Base-by-base conservation (phyloP, 495 filamentous ascomycete species). In the Xylaria venustula region DNA sequence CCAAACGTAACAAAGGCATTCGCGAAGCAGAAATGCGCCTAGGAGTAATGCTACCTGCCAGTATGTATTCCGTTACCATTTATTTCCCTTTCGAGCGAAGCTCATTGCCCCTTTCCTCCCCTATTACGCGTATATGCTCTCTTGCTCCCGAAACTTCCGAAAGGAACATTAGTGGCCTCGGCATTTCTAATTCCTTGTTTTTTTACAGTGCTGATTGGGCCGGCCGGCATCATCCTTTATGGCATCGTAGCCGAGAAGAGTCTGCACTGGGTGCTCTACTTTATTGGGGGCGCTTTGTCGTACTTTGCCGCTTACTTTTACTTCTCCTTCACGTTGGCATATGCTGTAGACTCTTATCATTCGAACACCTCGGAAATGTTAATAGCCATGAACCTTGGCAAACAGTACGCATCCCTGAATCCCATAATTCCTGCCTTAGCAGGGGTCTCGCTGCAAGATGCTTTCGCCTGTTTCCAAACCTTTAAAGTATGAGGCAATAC, bases 321-420 rank as follows among this genome's bases (percentile, higher is more conserved):
- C 60, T 87, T 87, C 68, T 78, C 77, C 5, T 83, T 85, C 57
- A 83, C 81, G n/a, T 72, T 87, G 11, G 84, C 83, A 3, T 85
- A 87, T 48, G 81, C 82, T 1, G 79, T 87, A 12, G 84, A 87
- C 66, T 79, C 74, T 12, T 85, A 87, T 64, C 75, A 77, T n/a
- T 73, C 79, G 2, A 85, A 85, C 53, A 79, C 79, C 9, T 77
- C 74, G 0, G 84, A 88, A 66, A 87, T 88, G 85, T 72, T 88
- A 28, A 88, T 88, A 63, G 83, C 83, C 2, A 87, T 88, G 83
- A 87, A 87, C 61, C 64, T 88, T 23, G 85, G 85, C n/a, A 88
- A 88, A 60, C 83, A 87, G 68, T 55, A 55, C 40, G 53, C 20
- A 44, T 45, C 37, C 26, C 23, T 14, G 2, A 45, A 14, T 17